phyloP scores from a whole-genome alignment of 257 asterid species.

The Paulownia fortunei region DNA sequence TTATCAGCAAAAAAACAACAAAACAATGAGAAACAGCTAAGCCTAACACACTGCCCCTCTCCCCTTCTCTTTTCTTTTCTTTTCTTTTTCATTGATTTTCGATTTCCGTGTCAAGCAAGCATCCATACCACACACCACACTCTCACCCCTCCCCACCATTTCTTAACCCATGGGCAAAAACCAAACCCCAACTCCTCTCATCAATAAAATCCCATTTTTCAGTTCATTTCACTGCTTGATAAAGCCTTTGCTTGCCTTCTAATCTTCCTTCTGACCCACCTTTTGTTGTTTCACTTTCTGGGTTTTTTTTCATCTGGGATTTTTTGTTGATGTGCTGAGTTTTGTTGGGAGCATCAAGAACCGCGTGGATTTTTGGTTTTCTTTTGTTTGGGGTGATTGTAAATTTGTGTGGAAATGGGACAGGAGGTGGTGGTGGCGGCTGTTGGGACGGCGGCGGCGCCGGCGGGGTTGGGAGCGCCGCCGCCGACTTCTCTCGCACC shows the following conservation, averaged over 20 bases:
- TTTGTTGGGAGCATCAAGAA: slow-evolving; percentile 33
- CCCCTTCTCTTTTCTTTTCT: background rate
- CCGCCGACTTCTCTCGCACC: slow-evolving; percentile 87
- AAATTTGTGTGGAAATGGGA: slow-evolving; percentile 48
- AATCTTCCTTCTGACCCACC: slow-evolving; percentile 54
- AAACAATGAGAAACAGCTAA: slow-evolving; percentile 42
- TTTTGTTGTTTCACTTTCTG: background rate
- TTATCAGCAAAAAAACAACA: background rate
- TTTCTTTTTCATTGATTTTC: slow-evolving; percentile 51
- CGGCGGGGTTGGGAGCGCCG: slow-evolving; percentile 52
- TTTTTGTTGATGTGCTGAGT: slow-evolving; percentile 27
- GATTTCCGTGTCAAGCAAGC: slow-evolving; percentile 99
- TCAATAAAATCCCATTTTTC: slow-evolving; percentile 31
- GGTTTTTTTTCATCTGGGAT: slow-evolving; percentile 18
- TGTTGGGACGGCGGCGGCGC: slow-evolving; percentile 32
- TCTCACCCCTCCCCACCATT: slow-evolving; percentile 30
- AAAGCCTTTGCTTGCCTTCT: slow-evolving; percentile 64
- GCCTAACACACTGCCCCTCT: slow-evolving; percentile 33
- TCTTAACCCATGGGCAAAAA: slow-evolving; percentile 64
- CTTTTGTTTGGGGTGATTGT: slow-evolving; percentile 12
- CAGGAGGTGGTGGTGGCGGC: slow-evolving; percentile 49
- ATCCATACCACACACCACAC: slow-evolving; percentile 48
- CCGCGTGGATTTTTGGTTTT: slow-evolving; percentile 3
- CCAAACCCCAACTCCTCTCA: slow-evolving; percentile 36
- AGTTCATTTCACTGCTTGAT: slow-evolving; percentile 16